Conservation (phyloP, 768 basidiomycete genomes). For the Tylopilus cervinicoccineus region DNA sequence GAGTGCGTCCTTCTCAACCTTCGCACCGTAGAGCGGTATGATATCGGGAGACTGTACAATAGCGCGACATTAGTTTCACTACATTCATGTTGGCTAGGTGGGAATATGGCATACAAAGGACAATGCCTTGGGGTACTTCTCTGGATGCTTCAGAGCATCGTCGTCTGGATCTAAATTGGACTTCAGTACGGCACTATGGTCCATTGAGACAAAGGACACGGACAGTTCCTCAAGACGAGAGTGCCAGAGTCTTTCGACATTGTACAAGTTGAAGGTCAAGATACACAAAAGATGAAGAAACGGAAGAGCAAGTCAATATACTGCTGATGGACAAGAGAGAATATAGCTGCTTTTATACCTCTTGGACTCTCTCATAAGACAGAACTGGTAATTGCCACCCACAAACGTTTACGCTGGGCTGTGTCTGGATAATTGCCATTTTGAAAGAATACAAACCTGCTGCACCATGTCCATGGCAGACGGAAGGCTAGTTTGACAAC, state of each 20-base stretch:
- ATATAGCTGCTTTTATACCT: constrained; percentile 2
- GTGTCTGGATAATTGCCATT: not conserved
- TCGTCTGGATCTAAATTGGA: constrained; percentile 2
- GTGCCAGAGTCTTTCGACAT: not conserved
- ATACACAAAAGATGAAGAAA: not conserved
- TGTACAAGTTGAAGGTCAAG: not conserved
- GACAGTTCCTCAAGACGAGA: constrained; percentile 7
- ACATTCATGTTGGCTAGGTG: not conserved
- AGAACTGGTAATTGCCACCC: not conserved
- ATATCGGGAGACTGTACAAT: constrained; percentile 2
- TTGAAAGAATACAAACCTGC: not conserved
- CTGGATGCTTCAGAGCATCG: not conserved
- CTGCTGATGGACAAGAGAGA: not conserved
- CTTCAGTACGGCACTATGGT: not conserved
- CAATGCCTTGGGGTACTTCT: not conserved
- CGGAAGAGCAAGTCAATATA: not conserved
- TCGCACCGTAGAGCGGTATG: constrained; percentile 1
- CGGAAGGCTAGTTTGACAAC: not conserved
- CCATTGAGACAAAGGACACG: not conserved
- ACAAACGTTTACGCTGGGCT: not conserved
- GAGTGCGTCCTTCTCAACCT: not conserved
- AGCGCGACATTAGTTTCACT: not conserved
- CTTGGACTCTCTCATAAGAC: not conserved
- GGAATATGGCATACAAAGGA: constrained; percentile 1
- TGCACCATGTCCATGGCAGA: not conserved